phyloP scores from a whole-genome alignment of 768 basidiomycete species.

The Pulveroboletus sp. region DNA sequence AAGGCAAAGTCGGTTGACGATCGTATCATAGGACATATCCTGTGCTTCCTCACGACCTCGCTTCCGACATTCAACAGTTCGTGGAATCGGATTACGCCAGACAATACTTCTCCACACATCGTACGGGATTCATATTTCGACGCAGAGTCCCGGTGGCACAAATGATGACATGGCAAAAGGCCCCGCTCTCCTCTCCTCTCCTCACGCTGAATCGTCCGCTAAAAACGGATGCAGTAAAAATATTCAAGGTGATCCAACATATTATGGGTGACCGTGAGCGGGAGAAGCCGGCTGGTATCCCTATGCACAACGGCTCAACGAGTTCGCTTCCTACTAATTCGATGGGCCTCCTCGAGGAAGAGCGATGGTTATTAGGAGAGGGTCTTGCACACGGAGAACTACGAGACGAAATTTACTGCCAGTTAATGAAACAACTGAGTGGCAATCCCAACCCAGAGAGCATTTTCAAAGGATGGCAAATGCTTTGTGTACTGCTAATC shows the following conservation, averaged over 20 bases:
- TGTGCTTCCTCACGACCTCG: slow-evolving; percentile 73
- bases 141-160: slow-evolving; percentile 77
- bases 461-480: slow-evolving; percentile 87
- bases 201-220: slow-evolving; percentile 63
- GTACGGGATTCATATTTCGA: slow-evolving; percentile 83
- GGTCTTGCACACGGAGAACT: slow-evolving; percentile 79
- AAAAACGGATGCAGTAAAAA: slow-evolving; percentile 72
- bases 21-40: slow-evolving; percentile 57
- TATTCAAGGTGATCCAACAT: slow-evolving; percentile 86
- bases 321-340: slow-evolving; percentile 39
- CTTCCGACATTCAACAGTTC: slow-evolving; percentile 83
- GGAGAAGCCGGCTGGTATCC: slow-evolving; percentile 52
- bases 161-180: slow-evolving; percentile 90
- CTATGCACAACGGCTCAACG: slow-evolving; percentile 40
- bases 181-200: slow-evolving; percentile 67
- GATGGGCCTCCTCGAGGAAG: slow-evolving; percentile 66
- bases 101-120: slow-evolving; percentile 86
- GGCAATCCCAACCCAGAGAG: slow-evolving; percentile 82
- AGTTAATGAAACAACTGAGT: slow-evolving; percentile 86
- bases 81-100: slow-evolving; percentile 80
- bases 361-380: slow-evolving; percentile 78
- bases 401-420: slow-evolving; percentile 91
- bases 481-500: slow-evolving; percentile 84
- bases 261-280: slow-evolving; percentile 91
- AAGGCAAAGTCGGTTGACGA: slow-evolving; percentile 2